These are phyloP conservation scores for Saccharomycopsis selenospora DNA, from an alignment of 805 yeast genomes.

Conservation along the genomic window DNA sequence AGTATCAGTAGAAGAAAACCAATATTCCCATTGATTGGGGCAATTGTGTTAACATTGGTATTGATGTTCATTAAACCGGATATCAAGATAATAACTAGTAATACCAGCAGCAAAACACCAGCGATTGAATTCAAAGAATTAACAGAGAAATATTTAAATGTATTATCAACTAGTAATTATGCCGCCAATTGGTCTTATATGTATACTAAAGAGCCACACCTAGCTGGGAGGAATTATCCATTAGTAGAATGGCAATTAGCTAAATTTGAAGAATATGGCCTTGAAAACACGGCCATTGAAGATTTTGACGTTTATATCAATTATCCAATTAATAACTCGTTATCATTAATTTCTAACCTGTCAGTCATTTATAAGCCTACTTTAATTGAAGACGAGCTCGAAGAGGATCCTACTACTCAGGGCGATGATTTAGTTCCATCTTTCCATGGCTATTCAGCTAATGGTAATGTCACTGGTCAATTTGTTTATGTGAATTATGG, in stretches of 20 bases:
- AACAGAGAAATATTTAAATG: conserved; percentile 27
- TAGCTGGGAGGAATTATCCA: conserved; percentile 47
- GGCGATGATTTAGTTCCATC: conserved; percentile 52
- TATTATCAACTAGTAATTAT: conserved; percentile 26
- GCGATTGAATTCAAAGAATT: too few relatives aligned
- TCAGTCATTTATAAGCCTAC: conserved; percentile 43
- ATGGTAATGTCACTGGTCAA: conserved; percentile 64
- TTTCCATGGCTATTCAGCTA: conserved; percentile 70
- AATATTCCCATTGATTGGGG: too few relatives aligned
- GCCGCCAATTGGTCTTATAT: conserved; percentile 49
- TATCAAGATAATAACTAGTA: too few relatives aligned
- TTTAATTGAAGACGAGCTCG: conserved; percentile 44
- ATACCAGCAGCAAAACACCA: too few relatives aligned
- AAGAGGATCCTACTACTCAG: conserved; percentile 40
- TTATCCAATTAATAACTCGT: conserved; percentile 50
- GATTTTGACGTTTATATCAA: conserved; percentile 56
- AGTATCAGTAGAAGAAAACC: too few relatives aligned
- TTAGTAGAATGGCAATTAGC: conserved; percentile 52
- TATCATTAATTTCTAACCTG: conserved; percentile 30
- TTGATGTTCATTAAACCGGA: too few relatives aligned
- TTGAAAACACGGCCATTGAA: conserved; percentile 42
- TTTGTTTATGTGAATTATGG: conserved; percentile 68
- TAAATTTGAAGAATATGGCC: conserved; percentile 55
- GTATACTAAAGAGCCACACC: conserved; percentile 48
- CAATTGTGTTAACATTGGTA: too few relatives aligned